Base-by-base conservation (phyloP, 139 green algal species). In the Volvox africanus region DNA sequence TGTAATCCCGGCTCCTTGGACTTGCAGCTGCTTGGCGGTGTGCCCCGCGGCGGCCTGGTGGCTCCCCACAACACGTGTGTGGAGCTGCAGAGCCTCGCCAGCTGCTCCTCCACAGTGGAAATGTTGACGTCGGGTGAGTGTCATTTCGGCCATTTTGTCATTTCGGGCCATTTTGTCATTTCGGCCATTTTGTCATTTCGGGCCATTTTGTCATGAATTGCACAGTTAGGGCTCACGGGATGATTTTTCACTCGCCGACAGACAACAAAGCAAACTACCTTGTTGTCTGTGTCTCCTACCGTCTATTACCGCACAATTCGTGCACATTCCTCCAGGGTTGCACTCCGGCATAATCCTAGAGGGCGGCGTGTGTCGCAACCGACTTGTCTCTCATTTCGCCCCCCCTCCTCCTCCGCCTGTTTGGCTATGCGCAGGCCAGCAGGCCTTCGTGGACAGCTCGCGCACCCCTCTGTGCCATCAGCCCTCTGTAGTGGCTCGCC, bases 101-200 rank as follows among this genome's bases (percentile, higher is more conserved):
- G 78, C 78, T 86, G 80, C 80, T 86, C 80, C 17, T 86, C 80
- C 44, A 86, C 80, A 0, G 18, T 71, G 0, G 80, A 86, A 20
- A 55, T 73, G 80, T n/a, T 86, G 28, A 86, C 50, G 0, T 86
- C 80, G 28, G 80, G 80, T 86, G 24, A 26, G 36, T 33, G 71
- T 73, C 21, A 69, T 69, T n/a, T n/a, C n/a, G n/a, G n/a, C n/a
- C n/a, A n/a, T n/a, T n/a, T n/a, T n/a, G n/a, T n/a, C n/a, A 55
- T 55, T 55, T 55, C 9, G 44, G 44, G 9, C 9, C 44, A 9
- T 55, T 55, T 55, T 55, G 44, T 55, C 5, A 69, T 69, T n/a
- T n/a, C n/a, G n/a, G n/a, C n/a, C n/a, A n/a, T n/a, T n/a, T n/a
- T n/a, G n/a, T n/a, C n/a, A 55, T 55, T 55, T 55, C 9, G 44